phyloP scores from a whole-genome alignment of 805 yeast genomes.

The Yamadazyma nakazawae region DNA sequence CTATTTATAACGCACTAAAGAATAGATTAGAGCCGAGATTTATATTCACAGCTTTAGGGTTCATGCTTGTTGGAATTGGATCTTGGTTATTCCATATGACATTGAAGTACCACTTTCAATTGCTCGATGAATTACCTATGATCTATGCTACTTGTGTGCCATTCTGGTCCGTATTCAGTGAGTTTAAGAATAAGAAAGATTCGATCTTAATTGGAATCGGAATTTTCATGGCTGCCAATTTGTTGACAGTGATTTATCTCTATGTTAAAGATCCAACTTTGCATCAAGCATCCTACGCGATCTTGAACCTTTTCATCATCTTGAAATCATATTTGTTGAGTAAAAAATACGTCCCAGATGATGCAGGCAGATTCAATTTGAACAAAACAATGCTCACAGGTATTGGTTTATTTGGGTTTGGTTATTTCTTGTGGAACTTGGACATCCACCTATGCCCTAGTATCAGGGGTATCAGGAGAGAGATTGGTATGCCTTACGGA shows the following conservation, averaged over 20 bases:
- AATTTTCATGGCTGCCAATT: slow-evolving; percentile 51
- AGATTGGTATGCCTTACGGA: slow-evolving; percentile 80
- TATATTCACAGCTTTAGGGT: slow-evolving; percentile 69
- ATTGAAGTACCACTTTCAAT: slow-evolving; percentile 79
- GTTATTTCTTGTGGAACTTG: slow-evolving; percentile 84
- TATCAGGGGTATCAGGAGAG: slow-evolving; percentile 58
- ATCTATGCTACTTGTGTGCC: slow-evolving; percentile 97
- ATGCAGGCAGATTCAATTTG: slow-evolving; percentile 45
- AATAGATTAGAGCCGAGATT: slow-evolving; percentile 71
- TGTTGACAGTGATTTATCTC: slow-evolving; percentile 69
- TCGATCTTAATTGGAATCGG: slow-evolving; percentile 46
- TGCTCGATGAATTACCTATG: slow-evolving; percentile 96
- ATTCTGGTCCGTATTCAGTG: slow-evolving; percentile 76
- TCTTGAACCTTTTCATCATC: slow-evolving; percentile 72
- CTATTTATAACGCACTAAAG: slow-evolving; percentile 56
- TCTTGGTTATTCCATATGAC: slow-evolving; percentile 98
- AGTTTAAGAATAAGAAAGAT: slow-evolving; percentile 40
- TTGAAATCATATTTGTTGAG: slow-evolving; percentile 55
- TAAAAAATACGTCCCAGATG: slow-evolving; percentile 49
- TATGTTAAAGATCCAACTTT: slow-evolving; percentile 77
- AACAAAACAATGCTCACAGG: slow-evolving; percentile 58
- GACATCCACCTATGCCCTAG: slow-evolving; percentile 75
- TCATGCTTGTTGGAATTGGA: slow-evolving; percentile 87
- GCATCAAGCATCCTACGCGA: slow-evolving; percentile 84
- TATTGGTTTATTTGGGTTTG: slow-evolving; percentile 59